phyloP scores from a whole-genome alignment of 331 rosid species.

The Quercus phellos region DNA sequence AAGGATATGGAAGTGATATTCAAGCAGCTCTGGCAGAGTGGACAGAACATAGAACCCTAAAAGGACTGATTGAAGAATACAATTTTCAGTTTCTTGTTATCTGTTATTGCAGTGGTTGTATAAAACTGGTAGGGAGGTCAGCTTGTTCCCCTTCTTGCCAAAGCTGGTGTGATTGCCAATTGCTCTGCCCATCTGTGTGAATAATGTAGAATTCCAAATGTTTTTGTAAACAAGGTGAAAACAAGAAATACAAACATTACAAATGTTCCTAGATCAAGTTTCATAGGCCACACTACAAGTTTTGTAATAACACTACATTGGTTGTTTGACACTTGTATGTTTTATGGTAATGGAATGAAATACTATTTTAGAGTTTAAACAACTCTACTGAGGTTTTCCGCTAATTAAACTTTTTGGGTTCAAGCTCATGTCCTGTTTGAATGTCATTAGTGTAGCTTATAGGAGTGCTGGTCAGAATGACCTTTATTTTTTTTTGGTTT shows the following conservation, averaged over 20 bases:
- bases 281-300: neutral
- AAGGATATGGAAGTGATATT: constrained; percentile 57
- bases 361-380: neutral
- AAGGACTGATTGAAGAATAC: neutral
- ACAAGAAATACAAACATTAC: neutral
- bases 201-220: neutral
- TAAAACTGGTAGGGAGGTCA: constrained; percentile 52
- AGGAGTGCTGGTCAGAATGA: too few species aligned
- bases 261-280: too few species aligned
- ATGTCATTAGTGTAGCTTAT: too few species aligned
- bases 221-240: neutral
- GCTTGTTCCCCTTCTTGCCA: constrained; percentile 62
- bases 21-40: constrained; percentile 67
- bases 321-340: neutral
- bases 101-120: constrained; percentile 45
- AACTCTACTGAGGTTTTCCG: too few species aligned
- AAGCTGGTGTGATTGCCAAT: constrained; percentile 58
- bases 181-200: constrained; percentile 36
- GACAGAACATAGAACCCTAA: constrained; percentile 62
- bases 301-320: neutral
- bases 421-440: too few species aligned
- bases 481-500: too few species aligned
- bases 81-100: neutral
- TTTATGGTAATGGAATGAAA: neutral
- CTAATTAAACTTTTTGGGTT: too few species aligned